Conservation (phyloP, 352 stramenopile species). For the Elongisporangium undulatum region DNA sequence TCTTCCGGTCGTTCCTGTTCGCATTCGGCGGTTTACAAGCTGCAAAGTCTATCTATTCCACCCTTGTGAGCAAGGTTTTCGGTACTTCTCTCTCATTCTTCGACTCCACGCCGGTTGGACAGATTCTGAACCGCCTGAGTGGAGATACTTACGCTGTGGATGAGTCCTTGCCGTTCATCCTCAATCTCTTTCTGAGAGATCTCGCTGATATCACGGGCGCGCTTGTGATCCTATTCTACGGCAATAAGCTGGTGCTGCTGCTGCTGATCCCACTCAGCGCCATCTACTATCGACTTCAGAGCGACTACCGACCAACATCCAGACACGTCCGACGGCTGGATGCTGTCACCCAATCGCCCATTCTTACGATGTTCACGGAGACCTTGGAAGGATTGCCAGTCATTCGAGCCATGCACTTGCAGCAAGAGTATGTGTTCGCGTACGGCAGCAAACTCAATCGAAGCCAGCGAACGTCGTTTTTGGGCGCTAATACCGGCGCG, state of each 20-base stretch:
- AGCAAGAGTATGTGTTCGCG: slow-evolving; percentile 28
- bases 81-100: slow-evolving; percentile 61
- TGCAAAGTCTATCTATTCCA: slow-evolving; percentile 51
- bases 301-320: slow-evolving; percentile 62
- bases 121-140: slow-evolving; percentile 76
- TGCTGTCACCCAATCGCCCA: slow-evolving; percentile 65
- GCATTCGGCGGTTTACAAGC: slow-evolving; percentile 72
- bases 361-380: slow-evolving; percentile 68
- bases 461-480: slow-evolving; percentile 77
- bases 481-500: slow-evolving; percentile 56
- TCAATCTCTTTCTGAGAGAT: slow-evolving; percentile 89
- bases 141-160: slow-evolving; percentile 83
- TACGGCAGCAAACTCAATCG: slow-evolving; percentile 50
- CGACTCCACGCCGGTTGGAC: slow-evolving; percentile 54
- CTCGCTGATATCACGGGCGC: slow-evolving; percentile 61
- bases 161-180: slow-evolving; percentile 83
- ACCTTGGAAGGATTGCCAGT: slow-evolving; percentile 67
- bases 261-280: slow-evolving; percentile 67
- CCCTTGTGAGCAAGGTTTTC: slow-evolving; percentile 53
- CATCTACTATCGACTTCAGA: slow-evolving; percentile 67
- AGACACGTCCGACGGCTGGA: slow-evolving; percentile 71
- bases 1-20: slow-evolving; percentile 84
- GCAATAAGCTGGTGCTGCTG: slow-evolving; percentile 67
- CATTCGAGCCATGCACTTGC: slow-evolving; percentile 49
- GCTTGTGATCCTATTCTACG: slow-evolving; percentile 75